Percentiles rank a stretch among this genome's conserved stretches.
phyloP scores from a whole-genome alignment of 164 flowering plant genomes.

The Chimonanthus praecox region DNA sequence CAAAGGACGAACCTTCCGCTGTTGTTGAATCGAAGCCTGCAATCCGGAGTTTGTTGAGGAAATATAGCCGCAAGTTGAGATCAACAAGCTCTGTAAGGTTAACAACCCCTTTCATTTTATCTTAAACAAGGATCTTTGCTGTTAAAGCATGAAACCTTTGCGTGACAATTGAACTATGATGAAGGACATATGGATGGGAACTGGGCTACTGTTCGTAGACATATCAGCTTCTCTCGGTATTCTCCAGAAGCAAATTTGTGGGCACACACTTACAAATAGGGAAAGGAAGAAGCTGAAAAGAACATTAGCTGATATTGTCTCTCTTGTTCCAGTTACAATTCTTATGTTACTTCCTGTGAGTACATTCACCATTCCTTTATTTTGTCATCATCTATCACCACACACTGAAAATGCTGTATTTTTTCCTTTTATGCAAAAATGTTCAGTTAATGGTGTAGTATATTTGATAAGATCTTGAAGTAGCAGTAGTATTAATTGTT shows the following conservation, averaged over 20 bases:
- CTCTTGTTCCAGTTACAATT: constrained; percentile 52
- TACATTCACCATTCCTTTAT: not conserved
- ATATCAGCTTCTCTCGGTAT: constrained; percentile 28
- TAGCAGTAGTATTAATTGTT: not conserved
- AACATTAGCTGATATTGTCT: constrained; percentile 39
- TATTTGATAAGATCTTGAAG: not conserved
- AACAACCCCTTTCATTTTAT: constrained; percentile 4
- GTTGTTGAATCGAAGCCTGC: constrained; percentile 12
- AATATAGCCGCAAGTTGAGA: constrained; percentile 30
- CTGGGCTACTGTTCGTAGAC: constrained; percentile 52
- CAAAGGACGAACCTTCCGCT: not conserved
- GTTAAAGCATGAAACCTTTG: constrained; percentile 5
- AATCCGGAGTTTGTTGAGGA: constrained; percentile 24
- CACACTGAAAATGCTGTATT: not conserved
- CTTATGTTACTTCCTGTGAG: constrained; percentile 76
- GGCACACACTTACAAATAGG: constrained; percentile 39
- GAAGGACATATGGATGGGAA: constrained; percentile 59
- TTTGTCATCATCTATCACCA: not conserved
- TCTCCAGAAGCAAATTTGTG: constrained; percentile 30
- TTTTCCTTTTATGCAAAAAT: not conserved
- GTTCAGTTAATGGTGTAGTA: not conserved
- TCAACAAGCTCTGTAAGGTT: constrained; percentile 47
- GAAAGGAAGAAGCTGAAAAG: constrained; percentile 41
- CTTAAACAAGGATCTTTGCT: not conserved
- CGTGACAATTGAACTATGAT: constrained; percentile 7